Evolutionary conservation across 140 eudicot species (phyloP), one percentile per base, ranked within the genome.

Genomic region (Cichorium intybus): DNA sequence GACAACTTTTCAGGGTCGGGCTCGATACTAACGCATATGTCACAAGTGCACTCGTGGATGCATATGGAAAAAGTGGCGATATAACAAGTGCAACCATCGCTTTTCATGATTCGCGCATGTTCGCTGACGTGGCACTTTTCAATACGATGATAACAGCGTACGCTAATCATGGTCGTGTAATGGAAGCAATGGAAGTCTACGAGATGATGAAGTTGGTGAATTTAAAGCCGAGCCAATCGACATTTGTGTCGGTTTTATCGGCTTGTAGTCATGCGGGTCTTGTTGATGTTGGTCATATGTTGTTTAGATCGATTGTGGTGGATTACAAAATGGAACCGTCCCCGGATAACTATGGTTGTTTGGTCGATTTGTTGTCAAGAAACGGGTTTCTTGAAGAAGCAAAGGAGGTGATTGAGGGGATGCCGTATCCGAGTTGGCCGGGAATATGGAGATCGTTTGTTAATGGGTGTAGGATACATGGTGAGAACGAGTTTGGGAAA

Each of bases 361-460:
- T 75, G 41, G 85, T 75, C 14, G 81, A 80, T 75, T 56, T 80
- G 39, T 26, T 80, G 16, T 64, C 85, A 4, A 75, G 85, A 80
- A 69, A 80, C 16, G 85, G 85, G 14, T 37, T 27, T 51, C 11
- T 79, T 24, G 49, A 57, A 41, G 80, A 79, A 47, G 80, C 84
- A 6, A 69, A 50, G 22, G 10, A 14, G 23, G 54, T 74, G 50
- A 64, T 74, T 22, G 69, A 62, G 62, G 10, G 27, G 7, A 79
- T 74, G 74, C 77, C 80, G 0, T 62, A 34, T 63, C 70, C 56
- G 27, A 70, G 74, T 47, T 79, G 80, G 84, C 80, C 77, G 34
- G 84, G 77, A 45, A 51, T 79, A 48, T 79, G 73, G 80, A 75
- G 84, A 43, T 79, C 84, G 46, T 69, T 74, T 55, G 77, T 79